Base-by-base conservation (phyloP, 139 green algal genomes). In the Closterium sp. region DNA sequence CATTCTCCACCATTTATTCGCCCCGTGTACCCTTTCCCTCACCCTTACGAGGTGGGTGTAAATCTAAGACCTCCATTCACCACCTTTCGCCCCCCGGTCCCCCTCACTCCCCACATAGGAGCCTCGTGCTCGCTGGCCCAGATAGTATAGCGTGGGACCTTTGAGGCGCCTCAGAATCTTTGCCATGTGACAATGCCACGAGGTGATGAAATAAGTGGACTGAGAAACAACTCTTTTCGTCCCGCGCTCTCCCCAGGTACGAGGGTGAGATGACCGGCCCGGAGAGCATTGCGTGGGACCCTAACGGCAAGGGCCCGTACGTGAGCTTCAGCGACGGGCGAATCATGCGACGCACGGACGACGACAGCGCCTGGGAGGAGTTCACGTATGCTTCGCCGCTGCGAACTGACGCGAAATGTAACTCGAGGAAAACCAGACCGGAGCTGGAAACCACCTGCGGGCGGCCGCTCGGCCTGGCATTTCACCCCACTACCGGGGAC, bases 231-330 rank as follows among this genome's bases (percentile, higher is more conserved):
- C 62, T 13, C 13, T 79, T 70, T 79, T 24, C 17, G 17, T 79
- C 62, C 62, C 62, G 13, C 62, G 0, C 19, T 79, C 1, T 24
- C 19, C 17, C 62, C 62, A 79, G 62, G 85, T 87, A 87, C n/a
- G 28, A 87, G 85, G 85, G 28, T 0, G 21, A 87, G 85, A 17
- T 29, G 28, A 6, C 85, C 88, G 91, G 91, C 22, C 91, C 91
- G n/a, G 91, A 93, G 91, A 93, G 91, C 11, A 21, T 93, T 28
- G 91, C 91, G 29, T 93, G 93, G 30, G 91, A 93, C 62, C 21
- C 86, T 11, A 32, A 70, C 9, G 91, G 91, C n/a, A 38, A 73
- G 22, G 90, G 91, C 11, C 91, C 86, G 1, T 93, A 93, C 88
- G 21, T 32, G 4, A 27, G 34, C 29, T n/a, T 93, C 13, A 70